Percentiles rank a stretch among this genome's conserved stretches.
phyloP scores from a whole-genome alignment of 2,329 filamentous ascomycete species.

The Fusarium sp. region DNA sequence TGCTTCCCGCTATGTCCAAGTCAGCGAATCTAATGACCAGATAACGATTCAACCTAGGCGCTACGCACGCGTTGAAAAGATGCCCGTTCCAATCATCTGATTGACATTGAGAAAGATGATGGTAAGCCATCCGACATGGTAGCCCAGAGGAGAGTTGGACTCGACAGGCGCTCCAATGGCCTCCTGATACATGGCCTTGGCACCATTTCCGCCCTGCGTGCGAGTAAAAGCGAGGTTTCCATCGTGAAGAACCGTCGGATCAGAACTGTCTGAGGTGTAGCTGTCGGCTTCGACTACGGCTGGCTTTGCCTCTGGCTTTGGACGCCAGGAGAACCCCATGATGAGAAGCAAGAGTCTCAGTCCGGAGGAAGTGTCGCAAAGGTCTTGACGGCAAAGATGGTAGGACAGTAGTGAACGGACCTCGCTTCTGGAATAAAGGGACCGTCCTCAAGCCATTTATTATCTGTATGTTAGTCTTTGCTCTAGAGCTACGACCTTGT shows the following conservation, averaged over 20 bases:
- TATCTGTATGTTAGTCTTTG: background rate
- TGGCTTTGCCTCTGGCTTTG: background rate
- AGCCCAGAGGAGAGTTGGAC: conserved; percentile 64
- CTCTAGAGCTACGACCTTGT: background rate
- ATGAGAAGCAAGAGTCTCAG: background rate
- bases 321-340: conserved; percentile 12
- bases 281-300: conserved; percentile 51
- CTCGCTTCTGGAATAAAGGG: background rate
- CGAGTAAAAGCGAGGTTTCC: conserved; percentile 27
- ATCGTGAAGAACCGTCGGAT: conserved; percentile 22
- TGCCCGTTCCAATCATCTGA: conserved; percentile 69
- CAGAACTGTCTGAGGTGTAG: conserved; percentile 36
- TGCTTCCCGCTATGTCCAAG: conserved; percentile 44
- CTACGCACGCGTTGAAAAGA: conserved; percentile 68
- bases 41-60: too few relatives aligned
- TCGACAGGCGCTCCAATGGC: conserved; percentile 69
- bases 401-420: background rate
- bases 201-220: conserved; percentile 55
- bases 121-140: conserved; percentile 63
- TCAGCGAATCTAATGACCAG: background rate
- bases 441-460: background rate
- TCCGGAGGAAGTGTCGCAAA: background rate
- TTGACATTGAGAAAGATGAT: conserved; percentile 68
- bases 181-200: conserved; percentile 64
- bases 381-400: too few relatives aligned